Base-by-base conservation (phyloP, 2,329 filamentous ascomycete genomes). In the Bipolaris bicolor region DNA sequence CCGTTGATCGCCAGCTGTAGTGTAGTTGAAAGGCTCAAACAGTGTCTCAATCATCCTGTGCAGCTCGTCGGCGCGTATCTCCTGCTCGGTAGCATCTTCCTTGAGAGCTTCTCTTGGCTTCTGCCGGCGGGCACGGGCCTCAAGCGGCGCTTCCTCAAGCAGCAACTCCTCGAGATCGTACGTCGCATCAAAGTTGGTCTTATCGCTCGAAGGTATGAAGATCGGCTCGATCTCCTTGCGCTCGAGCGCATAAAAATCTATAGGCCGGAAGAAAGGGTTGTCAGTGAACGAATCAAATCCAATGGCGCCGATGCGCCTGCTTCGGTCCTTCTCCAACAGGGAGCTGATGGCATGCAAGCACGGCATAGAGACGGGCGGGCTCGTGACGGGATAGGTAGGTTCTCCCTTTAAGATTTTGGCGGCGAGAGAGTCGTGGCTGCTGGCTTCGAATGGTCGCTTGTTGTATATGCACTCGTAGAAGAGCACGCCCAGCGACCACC, bases 391-490 rank as follows among this genome's bases (percentile, higher is more conserved):
- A 73, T 91, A 98, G 68, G 90, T 92, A 3, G 93, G 92, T 61
- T 87, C 88, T 11, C 89, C 91, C 69, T 88, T 90, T 66, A 89
- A 86, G 70, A 99, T 96, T 64, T 91, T 87, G 61, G 88, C 86
- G 66, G 90, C 89, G 47, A 99, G 82, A 6, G 87, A 86, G 53
- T 91, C 88, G 73, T 97, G 92, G 46, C 88, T 93, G 67, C 88
- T 91, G 51, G 92, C 94, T 72, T 97, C 92, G 65, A 98, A 99
- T 20, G 95, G 95, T 68, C 95, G 87, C 91, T 96, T 98, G 80
- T 96, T 97, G 81, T 98, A 99, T 64, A 99, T 97, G 83, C 95
- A 98, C 77, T 99, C 95, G 77, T 97, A 99, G 77, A 98, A 98
- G n/a, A 96, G 85, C 44, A 99, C 95, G 47, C 95, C 95, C 20